These are phyloP conservation scores for Diutina pseudorugosa DNA, from an alignment of 1,139 yeast species.

Conservation along the genomic window DNA sequence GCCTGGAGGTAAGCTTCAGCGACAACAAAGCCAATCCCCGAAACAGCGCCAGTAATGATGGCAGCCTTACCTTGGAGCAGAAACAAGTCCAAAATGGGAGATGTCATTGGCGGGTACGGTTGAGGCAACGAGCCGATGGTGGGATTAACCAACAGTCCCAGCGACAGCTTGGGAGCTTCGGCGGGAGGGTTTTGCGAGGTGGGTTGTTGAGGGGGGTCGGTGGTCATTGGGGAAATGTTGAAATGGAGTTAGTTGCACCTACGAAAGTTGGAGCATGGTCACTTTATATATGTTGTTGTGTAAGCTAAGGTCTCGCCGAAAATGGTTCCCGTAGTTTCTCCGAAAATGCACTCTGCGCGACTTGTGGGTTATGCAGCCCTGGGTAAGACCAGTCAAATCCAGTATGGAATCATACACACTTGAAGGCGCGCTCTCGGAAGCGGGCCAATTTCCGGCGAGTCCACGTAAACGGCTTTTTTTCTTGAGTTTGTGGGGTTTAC, in stretches of 20 bases:
- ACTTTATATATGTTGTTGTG: background rate
- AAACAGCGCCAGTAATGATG: conserved; percentile 32
- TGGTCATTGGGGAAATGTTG: no score
- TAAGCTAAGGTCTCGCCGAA: background rate
- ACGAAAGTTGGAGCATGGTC: no score
- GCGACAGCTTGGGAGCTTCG: background rate
- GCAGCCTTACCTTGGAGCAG: conserved; percentile 25
- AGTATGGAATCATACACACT: background rate
- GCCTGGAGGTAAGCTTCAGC: conserved; percentile 36
- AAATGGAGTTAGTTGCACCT: background rate
- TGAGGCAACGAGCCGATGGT: background rate
- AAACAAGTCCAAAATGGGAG: conserved; percentile 20
- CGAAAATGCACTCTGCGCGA: background rate
- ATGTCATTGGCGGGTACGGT: background rate
- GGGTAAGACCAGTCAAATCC: no score
- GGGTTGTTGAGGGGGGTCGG: background rate
- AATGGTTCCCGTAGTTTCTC: background rate
- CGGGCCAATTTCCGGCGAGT: background rate
- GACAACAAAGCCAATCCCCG: conserved; percentile 34
- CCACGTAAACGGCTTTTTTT: background rate
- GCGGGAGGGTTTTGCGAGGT: background rate
- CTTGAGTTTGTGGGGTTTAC: no score
- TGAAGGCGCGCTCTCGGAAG: background rate
- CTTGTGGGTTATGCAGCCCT: background rate
- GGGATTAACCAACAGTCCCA: background rate